Evolutionary conservation across 169 alveolate species (phyloP).

Genomic region (Theileria orientalis): DNA sequence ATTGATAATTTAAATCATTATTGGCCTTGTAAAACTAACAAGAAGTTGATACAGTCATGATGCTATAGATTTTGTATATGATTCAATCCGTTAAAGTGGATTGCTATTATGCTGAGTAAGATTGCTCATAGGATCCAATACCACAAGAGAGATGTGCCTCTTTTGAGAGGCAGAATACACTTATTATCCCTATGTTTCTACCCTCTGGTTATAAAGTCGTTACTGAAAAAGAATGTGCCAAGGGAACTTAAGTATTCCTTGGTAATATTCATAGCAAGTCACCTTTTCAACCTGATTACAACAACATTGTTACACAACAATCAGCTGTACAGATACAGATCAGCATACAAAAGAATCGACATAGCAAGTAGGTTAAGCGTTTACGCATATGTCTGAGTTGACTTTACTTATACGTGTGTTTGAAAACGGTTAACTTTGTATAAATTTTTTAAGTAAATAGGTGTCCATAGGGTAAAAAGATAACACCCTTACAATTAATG

Average conservation of each 20-base stretch:
- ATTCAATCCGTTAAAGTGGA: too few species aligned
- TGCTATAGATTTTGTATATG: too few species aligned
- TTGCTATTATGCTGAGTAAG: too few species aligned
- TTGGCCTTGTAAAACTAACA: too few species aligned
- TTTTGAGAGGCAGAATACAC: conserved; percentile 64
- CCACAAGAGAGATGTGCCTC: conserved; percentile 28
- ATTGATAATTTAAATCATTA: too few species aligned
- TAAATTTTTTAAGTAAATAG: too few species aligned
- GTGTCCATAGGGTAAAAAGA: too few species aligned
- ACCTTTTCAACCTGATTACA: conserved; percentile 28
- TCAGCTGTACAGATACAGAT: not conserved
- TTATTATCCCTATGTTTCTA: not conserved
- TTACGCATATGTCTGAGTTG: not conserved
- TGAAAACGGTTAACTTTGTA: too few species aligned
- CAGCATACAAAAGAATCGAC: conserved; percentile 59
- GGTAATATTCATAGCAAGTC: conserved; percentile 10
- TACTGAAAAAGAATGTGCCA: conserved; percentile 21
- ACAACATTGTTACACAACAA: conserved; percentile 48
- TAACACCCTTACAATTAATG: too few species aligned
- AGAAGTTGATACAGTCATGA: too few species aligned
- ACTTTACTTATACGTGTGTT: too few species aligned
- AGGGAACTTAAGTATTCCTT: conserved; percentile 5
- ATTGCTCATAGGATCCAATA: not conserved
- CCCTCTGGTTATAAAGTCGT: conserved; percentile 52
- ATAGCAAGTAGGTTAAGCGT: not conserved